Base-by-base conservation (phyloP, 2,329 filamentous ascomycete species). In the Penicillium freii region DNA sequence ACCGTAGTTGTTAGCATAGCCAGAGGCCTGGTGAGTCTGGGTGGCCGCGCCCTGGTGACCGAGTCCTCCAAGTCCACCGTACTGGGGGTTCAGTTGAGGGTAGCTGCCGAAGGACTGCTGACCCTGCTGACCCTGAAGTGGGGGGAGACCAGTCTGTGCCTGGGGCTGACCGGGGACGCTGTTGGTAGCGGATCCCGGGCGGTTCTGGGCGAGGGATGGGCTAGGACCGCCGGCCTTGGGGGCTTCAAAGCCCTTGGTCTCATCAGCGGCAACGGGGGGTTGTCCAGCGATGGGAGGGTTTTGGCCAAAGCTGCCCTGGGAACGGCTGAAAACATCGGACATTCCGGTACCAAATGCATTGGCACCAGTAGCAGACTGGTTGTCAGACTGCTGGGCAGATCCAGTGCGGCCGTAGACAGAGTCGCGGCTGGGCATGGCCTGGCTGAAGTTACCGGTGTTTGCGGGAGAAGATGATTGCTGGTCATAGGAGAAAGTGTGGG, bases 381-480 rank as follows among this genome's bases (percentile, higher is more conserved):
- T 81, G 63, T 86, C 83, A 2, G 82, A 79, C 11, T 82, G 79
- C 66, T 83, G 82, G 15, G 78, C 73, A 19, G 83, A 84, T 60
- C 83, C 83, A 40, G 83, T 79, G 52, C 85, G 83, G 56, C 81
- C 82, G 65, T 87, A 87, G 39, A 84, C 82, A 33, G 82, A 80
- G 45, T 87, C 79, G 48, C 83, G 82, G 59, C 75, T 77, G 43
- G 79, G 75, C 43, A 73, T 66, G 46, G 66, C 65, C 58, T 76
- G 75, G 62, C 73, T 74, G 64, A 78, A 79, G 53, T 65, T 71
- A 47, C 78, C 80, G 23, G 80, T 80, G 60, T 84, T 87, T 34
- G 83, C 85, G 11, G 86, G 85, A 23, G 86, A 86, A 17, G 85
- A 83, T 2, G 84, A 82, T 69, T 88, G 84, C 44, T 88, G 86